phyloP scores from a whole-genome alignment of 2,329 filamentous ascomycete genomes.

The Sporothrix mexicana region DNA sequence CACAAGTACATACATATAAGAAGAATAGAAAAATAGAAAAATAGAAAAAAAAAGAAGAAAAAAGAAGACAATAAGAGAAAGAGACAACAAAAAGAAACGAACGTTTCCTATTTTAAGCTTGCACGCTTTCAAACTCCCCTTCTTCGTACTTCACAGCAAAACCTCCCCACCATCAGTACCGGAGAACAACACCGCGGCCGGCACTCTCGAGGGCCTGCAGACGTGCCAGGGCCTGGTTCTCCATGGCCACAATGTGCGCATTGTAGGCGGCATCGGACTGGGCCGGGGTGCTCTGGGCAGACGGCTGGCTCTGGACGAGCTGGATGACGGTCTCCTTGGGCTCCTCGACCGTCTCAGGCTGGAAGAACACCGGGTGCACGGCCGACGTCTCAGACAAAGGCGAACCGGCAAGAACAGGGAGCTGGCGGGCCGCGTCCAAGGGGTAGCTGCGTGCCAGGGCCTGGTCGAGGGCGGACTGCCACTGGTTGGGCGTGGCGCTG shows the following conservation, averaged over 20 bases:
- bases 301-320: constrained; percentile 18
- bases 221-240: constrained; percentile 38
- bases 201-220: constrained; percentile 38
- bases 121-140: not conserved
- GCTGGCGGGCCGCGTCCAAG: constrained; percentile 43
- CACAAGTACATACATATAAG: not conserved
- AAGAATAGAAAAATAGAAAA: not conserved
- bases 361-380: constrained; percentile 45
- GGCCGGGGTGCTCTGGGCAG: not conserved
- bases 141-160: not conserved
- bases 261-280: constrained; percentile 39
- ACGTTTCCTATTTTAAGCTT: not conserved
- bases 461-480: constrained; percentile 48
- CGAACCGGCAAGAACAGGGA: constrained; percentile 46
- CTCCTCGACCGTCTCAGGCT: constrained; percentile 28
- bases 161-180: constrained; percentile 31
- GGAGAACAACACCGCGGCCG: constrained; percentile 37
- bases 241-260: constrained; percentile 41
- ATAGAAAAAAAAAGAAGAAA: not conserved
- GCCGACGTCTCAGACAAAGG: constrained; percentile 36
- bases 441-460: constrained; percentile 45
- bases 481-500: constrained; percentile 43
- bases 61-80: not conserved
- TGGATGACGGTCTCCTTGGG: constrained; percentile 2
- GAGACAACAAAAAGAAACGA: not conserved